Conservation (phyloP, 768 basidiomycete species). For the Lanmaoa rubissima region DNA sequence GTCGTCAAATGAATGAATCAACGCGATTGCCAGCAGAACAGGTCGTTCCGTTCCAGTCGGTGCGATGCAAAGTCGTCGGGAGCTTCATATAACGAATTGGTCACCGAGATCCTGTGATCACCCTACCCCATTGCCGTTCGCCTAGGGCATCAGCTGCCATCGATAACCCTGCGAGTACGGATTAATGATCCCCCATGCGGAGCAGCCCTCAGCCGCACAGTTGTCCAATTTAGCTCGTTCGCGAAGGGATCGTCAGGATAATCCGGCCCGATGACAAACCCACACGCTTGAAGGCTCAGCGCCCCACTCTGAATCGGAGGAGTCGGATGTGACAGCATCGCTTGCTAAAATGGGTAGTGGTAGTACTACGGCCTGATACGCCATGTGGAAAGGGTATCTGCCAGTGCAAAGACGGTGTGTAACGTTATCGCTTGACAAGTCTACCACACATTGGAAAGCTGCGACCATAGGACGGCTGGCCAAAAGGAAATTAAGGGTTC, state of each 20-base stretch:
- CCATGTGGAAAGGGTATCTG: slow-evolving; percentile 17
- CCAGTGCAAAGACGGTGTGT: slow-evolving; percentile 1
- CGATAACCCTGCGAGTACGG: slow-evolving; percentile 20
- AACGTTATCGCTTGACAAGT: slow-evolving; percentile 15
- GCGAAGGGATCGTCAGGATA: slow-evolving; percentile 34
- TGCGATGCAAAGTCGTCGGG: slow-evolving; percentile 13
- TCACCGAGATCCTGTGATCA: slow-evolving; percentile 18
- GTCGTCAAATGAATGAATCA: slow-evolving; percentile 20
- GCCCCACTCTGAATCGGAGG: slow-evolving; percentile 18
- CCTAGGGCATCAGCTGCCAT: slow-evolving; percentile 15
- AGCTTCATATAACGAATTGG: slow-evolving; percentile 5
- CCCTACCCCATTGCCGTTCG: slow-evolving; percentile 11
- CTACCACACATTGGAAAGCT: slow-evolving; percentile 3
- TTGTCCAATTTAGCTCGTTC: slow-evolving; percentile 23
- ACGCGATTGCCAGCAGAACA: slow-evolving; percentile 19
- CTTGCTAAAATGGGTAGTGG: slow-evolving; percentile 11
- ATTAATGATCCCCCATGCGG: slow-evolving; percentile 27
- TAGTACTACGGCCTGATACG: slow-evolving; percentile 17
- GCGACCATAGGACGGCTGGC: neutral
- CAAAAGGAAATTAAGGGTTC: slow-evolving; percentile 20
- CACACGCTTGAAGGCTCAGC: neutral
- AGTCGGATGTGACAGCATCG: slow-evolving; percentile 26
- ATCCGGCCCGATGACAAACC: slow-evolving; percentile 25
- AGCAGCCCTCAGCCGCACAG: slow-evolving; percentile 13
- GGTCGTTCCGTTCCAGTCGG: slow-evolving; percentile 26